Percentiles rank a stretch among this genome's conserved stretches.
Conservation (phyloP, 2,329 filamentous ascomycete genomes). For the Colletotrichum plurivorum region DNA sequence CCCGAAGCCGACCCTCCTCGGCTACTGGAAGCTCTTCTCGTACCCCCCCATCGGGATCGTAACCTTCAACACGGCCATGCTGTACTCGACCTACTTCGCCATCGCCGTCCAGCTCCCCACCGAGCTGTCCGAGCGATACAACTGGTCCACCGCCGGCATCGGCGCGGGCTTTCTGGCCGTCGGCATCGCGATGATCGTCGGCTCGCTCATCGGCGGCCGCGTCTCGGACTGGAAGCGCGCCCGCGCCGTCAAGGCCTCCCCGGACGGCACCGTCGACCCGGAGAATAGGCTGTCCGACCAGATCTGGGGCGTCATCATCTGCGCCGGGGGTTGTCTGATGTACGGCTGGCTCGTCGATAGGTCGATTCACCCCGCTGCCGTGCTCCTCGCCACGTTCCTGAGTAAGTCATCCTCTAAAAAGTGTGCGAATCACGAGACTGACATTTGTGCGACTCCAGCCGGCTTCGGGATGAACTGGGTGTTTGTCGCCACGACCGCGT, state of each 20-base stretch:
- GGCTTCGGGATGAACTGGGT: constrained; percentile 57
- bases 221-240: constrained; percentile 54
- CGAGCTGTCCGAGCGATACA: constrained; percentile 49
- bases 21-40: constrained; percentile 48
- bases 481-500: constrained; percentile 57
- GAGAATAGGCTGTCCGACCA: constrained; percentile 57
- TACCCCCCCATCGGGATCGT: constrained; percentile 52
- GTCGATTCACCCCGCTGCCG: constrained; percentile 46
- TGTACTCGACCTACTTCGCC: constrained; percentile 51
- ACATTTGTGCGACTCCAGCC: constrained; percentile 42
- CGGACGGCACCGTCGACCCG: constrained; percentile 46
- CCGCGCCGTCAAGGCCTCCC: constrained; percentile 34
- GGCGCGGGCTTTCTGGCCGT: constrained; percentile 53
- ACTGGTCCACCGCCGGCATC: constrained; percentile 50
- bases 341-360: constrained; percentile 56
- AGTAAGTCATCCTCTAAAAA: constrained; percentile 40
- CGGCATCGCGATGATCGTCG: constrained; percentile 45
- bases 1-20: constrained; percentile 46
- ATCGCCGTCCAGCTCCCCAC: constrained; percentile 49
- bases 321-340: constrained; percentile 53
- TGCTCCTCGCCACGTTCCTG: constrained; percentile 48
- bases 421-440: constrained; percentile 4
- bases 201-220: constrained; percentile 54
- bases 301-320: constrained; percentile 55
- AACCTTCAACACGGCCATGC: constrained; percentile 50